Base-by-base conservation (phyloP, 2,329 filamentous ascomycete genomes). In the Cryphonectria carpinicola region DNA sequence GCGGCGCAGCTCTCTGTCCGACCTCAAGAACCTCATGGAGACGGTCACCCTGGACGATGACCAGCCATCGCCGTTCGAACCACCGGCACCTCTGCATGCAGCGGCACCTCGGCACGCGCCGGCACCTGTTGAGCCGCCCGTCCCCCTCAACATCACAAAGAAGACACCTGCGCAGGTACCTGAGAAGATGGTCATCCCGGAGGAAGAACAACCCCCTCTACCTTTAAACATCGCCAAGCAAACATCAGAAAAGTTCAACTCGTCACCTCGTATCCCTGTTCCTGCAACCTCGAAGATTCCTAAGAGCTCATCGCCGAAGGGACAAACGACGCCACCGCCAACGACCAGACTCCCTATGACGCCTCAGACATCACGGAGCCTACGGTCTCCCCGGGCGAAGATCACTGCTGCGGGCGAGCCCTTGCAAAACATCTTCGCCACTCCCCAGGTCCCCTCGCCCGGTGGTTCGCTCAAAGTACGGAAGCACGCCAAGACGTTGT, bases 1-100 rank as follows among this genome's bases (percentile, higher is more conserved):
- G 83, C 88, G 95, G 69, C 90, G 95, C 78, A 98, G 95, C 81
- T 98, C 95, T 37, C 83, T 98, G 58, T 97, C 95, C 5, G 95
- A 98, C 79, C 85, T 98, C 64, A 92, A 73, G 74, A 75, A 73
- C 25, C 83, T 93, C 25, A 90, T 95, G 81, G 87, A 86, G 56
- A 85, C 88, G 69, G 85, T 90, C 11, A 86, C 84, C 14, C 80
- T 91, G 0, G 82, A 81, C 76, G 84, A 75, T 74, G 41, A 46
- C 17, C 35, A 32, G n/a, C 63, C 63, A 4, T 35, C 41, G 43
- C 63, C 62, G 4, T 17, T 28, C 13, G 52, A 56, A 11, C n/a
- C 52, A n/a, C n/a, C 11, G 49, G 49, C 49, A 4, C 49, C n/a
- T 8, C n/a, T 28, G 10, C 22, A 8, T 49, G 17, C 46, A 10